A percentile compares a stretch with the other conserved stretches of the same genome.
phyloP scores from a whole-genome alignment of 2,329 filamentous ascomycete genomes.

The Verticillium albo-atrum region DNA sequence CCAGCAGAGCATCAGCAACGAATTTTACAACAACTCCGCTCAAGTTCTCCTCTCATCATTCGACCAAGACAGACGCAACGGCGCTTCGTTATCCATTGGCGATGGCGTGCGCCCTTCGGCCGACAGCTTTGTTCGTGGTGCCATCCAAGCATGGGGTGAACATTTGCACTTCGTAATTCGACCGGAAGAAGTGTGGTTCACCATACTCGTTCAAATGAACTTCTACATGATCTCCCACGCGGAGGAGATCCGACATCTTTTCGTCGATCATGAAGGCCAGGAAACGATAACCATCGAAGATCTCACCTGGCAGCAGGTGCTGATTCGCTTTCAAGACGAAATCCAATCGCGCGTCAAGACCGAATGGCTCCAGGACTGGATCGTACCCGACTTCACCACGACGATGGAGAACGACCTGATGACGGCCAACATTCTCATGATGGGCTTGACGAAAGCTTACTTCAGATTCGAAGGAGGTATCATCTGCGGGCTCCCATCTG shows the following conservation, averaged over 20 bases:
- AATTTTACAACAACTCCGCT: neutral
- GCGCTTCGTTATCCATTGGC: neutral
- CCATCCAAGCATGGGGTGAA: conserved; percentile 42
- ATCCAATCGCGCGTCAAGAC: conserved; percentile 34
- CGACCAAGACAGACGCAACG: neutral
- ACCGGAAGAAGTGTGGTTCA: conserved; percentile 52
- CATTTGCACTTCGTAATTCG: conserved; percentile 45
- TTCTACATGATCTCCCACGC: conserved; percentile 44
- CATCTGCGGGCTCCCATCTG: conserved; percentile 37
- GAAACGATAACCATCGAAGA: conserved; percentile 31
- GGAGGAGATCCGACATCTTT: conserved; percentile 38
- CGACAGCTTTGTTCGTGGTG: conserved; percentile 37
- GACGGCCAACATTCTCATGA: conserved; percentile 37
- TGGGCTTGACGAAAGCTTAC: conserved; percentile 37
- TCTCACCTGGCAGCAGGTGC: conserved; percentile 15
- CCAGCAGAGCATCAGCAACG: neutral
- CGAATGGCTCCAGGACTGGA: conserved; percentile 35
- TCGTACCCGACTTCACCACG: conserved; percentile 37
- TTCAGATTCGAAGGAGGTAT: conserved; percentile 30
- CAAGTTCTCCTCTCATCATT: neutral
- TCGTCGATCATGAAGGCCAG: conserved; percentile 39
- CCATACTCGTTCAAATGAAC: conserved; percentile 47
- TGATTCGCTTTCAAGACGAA: conserved; percentile 28
- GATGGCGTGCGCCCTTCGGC: neutral
- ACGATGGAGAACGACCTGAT: conserved; percentile 31